These are phyloP conservation scores for Saksenaea vasiformis DNA, from an alignment of 371 early-diverging fungal genomes.

Conservation along the genomic window DNA sequence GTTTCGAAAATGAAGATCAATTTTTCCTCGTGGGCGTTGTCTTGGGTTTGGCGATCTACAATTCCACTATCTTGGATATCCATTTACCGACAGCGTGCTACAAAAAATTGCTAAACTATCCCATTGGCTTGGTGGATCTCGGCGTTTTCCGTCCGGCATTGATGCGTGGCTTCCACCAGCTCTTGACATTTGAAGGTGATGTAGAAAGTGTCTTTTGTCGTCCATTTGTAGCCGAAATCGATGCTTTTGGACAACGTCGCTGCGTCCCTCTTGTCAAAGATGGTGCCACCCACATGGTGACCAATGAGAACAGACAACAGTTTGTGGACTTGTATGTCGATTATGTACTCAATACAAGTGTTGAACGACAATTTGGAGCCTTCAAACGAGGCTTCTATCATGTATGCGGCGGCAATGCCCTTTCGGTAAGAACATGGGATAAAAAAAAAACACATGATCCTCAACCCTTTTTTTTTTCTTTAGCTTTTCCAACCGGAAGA, in stretches of 20 bases:
- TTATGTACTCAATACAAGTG: slow-evolving; percentile 76
- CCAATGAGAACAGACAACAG: slow-evolving; percentile 68
- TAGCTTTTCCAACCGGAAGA: slow-evolving; percentile 92
- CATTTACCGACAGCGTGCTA: slow-evolving; percentile 90
- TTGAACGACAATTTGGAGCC: slow-evolving; percentile 84
- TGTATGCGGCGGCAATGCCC: slow-evolving; percentile 90
- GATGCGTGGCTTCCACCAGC: slow-evolving; percentile 80
- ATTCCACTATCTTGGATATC: slow-evolving; percentile 89
- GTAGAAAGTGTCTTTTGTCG: slow-evolving; percentile 86
- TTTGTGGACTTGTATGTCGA: slow-evolving; percentile 86
- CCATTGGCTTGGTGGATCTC: slow-evolving; percentile 63
- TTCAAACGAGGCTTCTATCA: slow-evolving; percentile 92
- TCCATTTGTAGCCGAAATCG: slow-evolving; percentile 79
- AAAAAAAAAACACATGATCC: background rate
- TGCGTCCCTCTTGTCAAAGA: slow-evolving; percentile 71
- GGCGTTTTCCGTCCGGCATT: slow-evolving; percentile 65
- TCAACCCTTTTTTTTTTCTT: background rate
- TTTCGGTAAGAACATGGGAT: slow-evolving; percentile 47
- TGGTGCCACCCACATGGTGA: slow-evolving; percentile 77
- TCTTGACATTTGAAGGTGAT: slow-evolving; percentile 79
- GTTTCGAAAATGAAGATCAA: slow-evolving; percentile 85
- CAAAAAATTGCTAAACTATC: slow-evolving; percentile 85
- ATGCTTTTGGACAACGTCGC: slow-evolving; percentile 75
- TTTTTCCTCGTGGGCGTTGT: slow-evolving; percentile 93
- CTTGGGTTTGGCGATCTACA: slow-evolving; percentile 92